Evolutionary conservation across 352 stramenopile genomes (phyloP).

Genomic region (Globisporangium parvum): DNA sequence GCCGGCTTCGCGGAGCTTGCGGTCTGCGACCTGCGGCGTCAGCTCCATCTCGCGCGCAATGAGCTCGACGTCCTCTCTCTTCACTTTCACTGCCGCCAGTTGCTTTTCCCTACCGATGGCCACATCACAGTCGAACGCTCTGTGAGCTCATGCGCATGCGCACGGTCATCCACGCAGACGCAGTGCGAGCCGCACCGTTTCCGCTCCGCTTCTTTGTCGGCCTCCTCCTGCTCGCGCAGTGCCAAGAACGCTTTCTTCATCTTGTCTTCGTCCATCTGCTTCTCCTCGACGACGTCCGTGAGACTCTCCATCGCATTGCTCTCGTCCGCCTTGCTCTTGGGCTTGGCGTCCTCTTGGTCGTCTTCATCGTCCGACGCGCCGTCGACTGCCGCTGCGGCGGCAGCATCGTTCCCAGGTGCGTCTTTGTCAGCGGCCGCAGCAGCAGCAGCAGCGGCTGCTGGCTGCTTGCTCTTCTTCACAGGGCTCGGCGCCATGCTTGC

Average conservation of each 20-base stretch:
- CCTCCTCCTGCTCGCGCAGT: slow-evolving; percentile 75
- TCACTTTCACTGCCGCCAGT: slow-evolving; percentile 74
- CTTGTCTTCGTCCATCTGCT: slow-evolving; percentile 86
- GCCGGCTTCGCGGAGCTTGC: slow-evolving; percentile 75
- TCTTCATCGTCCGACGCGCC: slow-evolving; percentile 49
- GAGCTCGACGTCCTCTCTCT: slow-evolving; percentile 76
- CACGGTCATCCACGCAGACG: background rate
- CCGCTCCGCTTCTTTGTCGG: slow-evolving; percentile 73
- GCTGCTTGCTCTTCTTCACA: slow-evolving; percentile 27
- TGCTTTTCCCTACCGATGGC: slow-evolving; percentile 49
- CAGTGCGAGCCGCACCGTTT: slow-evolving; percentile 26
- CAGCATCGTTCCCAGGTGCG: slow-evolving; percentile 8
- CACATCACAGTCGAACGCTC: background rate
- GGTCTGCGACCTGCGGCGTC: slow-evolving; percentile 62
- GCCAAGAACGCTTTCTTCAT: slow-evolving; percentile 79
- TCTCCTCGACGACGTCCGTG: slow-evolving; percentile 81
- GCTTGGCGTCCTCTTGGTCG: slow-evolving; percentile 35
- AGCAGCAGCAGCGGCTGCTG: background rate
- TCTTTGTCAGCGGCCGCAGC: background rate
- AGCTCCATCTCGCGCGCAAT: slow-evolving; percentile 79
- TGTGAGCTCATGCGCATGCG: background rate
- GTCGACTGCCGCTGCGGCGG: slow-evolving; percentile 17
- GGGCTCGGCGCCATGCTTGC: slow-evolving; percentile 32
- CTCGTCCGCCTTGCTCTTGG: slow-evolving; percentile 81
- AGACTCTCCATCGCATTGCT: slow-evolving; percentile 81